Percentiles rank a stretch among this genome's conserved stretches.
phyloP scores from a whole-genome alignment of 2,329 filamentous ascomycete species.

The Penicillium oxalicum region DNA sequence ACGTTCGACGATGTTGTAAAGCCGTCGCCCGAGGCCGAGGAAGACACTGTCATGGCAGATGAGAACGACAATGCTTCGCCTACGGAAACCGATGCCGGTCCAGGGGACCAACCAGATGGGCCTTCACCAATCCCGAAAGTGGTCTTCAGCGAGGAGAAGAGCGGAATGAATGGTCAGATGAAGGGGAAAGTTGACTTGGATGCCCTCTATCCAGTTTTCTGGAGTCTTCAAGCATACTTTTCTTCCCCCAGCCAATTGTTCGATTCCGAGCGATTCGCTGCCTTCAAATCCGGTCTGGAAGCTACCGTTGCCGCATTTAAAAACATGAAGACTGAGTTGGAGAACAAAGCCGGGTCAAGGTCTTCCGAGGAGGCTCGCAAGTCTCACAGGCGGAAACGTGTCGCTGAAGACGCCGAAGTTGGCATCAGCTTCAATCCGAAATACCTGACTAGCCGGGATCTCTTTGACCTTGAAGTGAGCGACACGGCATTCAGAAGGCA shows the following conservation, averaged over 20 bases:
- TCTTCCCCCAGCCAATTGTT: conserved; percentile 84
- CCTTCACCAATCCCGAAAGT: conserved; percentile 22
- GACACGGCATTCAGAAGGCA: conserved; percentile 92
- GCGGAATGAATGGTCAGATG: conserved; percentile 16
- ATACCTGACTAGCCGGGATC: conserved; percentile 92
- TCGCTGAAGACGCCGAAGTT: conserved; percentile 55
- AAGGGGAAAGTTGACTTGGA: conserved; percentile 57
- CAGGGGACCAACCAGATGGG: conserved; percentile 13
- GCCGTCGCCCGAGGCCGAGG: conserved; percentile 45
- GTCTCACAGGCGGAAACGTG: conserved; percentile 64
- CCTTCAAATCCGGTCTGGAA: conserved; percentile 59
- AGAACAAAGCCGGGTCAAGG: conserved; percentile 57
- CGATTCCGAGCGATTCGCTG: conserved; percentile 58
- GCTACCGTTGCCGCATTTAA: conserved; percentile 70
- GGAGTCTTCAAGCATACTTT: conserved; percentile 86
- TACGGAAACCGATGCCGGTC: conserved; percentile 26
- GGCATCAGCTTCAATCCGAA: conserved; percentile 87
- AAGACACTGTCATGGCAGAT: conserved; percentile 59
- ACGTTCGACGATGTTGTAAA: conserved; percentile 61
- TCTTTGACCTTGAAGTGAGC: conserved; percentile 94
- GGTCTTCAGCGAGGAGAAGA: conserved; percentile 17
- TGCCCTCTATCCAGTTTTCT: conserved; percentile 82
- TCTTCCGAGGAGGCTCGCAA: conserved; percentile 58
- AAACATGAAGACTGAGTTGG: conserved; percentile 59
- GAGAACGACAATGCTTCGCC: conserved; percentile 31